Base-by-base conservation (phyloP, 306 rosid genomes). In the Vigna reflexopilosa region DNA sequence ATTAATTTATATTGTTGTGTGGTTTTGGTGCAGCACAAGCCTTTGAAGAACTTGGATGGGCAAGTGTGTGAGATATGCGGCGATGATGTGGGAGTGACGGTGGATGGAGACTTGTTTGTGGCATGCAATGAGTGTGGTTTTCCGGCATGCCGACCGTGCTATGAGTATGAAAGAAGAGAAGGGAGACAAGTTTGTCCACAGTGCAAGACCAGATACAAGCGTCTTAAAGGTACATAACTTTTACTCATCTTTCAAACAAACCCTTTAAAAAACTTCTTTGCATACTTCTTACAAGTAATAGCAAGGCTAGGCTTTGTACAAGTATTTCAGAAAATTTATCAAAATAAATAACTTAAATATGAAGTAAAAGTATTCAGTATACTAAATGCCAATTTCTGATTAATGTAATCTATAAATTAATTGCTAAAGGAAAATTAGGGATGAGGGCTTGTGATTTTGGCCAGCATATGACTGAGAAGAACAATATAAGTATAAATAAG, bases 81-180 rank as follows among this genome's bases (percentile, higher is more conserved):
- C 0, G 98, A 94, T 74, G 97, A 84, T 4, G 97, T 92, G 63
- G 98, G 98, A 70, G 36, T 92, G 20, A 94, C 94, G 0, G 98
- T 90, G 82, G 97, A 89, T 66, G 97, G 98, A 69, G 98, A 94
- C 67, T 73, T 94, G 86, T 94, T 94, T 78, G 97, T 94, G 50
- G 98, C 98, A 1, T 94, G 98, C 79, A 92, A 94, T 71, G 98
- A 94, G 86, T 94, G 98, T 68, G 98, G 98, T 32, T 94, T 94
- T 83, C 98, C 98, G 1, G 93, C 81, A 3, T 94, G 98, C 79
- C 86, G 98, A 48, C 97, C 98, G 5, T 94, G 98, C 79, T 94
- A 94, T 83, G 98, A 94, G 83, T 94, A 94, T 50, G 98, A 94
- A 86, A 80, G 98, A 19, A 78, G 97, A 77, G 98, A 94, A 85